A percentile compares a stretch with the other conserved stretches of the same genome.
These are phyloP conservation scores for Beauveria sp. DNA, from an alignment of 2,329 filamentous ascomycete species.

Conservation along the genomic window DNA sequence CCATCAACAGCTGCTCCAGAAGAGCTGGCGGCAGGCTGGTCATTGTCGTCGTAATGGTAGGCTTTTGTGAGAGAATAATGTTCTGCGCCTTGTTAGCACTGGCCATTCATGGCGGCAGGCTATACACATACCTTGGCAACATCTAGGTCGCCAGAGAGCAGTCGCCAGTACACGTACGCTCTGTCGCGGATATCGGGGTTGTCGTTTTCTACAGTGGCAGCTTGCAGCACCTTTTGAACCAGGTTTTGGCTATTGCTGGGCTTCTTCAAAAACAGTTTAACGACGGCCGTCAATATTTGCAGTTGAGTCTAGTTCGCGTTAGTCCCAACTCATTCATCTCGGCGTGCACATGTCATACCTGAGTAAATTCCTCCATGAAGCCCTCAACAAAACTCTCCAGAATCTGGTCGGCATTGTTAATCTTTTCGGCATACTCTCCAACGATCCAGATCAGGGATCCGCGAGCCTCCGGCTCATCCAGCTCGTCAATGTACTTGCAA, in stretches of 20 bases:
- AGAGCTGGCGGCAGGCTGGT: slow-evolving; percentile 75
- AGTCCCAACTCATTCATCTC: neutral
- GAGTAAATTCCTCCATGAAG: slow-evolving; percentile 94
- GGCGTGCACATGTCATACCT: slow-evolving; percentile 45
- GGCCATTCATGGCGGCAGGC: neutral
- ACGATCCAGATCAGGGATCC: slow-evolving; percentile 97
- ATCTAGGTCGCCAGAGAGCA: slow-evolving; percentile 85
- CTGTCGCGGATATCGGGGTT: slow-evolving; percentile 96
- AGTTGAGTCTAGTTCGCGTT: slow-evolving; percentile 66
- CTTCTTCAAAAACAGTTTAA: slow-evolving; percentile 96
- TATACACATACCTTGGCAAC: slow-evolving; percentile 63
- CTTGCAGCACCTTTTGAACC: slow-evolving; percentile 89
- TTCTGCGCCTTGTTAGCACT: slow-evolving; percentile 38
- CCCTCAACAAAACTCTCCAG: slow-evolving; percentile 83
- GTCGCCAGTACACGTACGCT: slow-evolving; percentile 96
- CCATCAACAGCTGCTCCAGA: slow-evolving; percentile 80
- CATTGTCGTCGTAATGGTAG: slow-evolving; percentile 90
- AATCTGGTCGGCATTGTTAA: slow-evolving; percentile 96
- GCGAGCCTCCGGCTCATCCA: slow-evolving; percentile 88
- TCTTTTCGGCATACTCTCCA: slow-evolving; percentile 98
- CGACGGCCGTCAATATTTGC: slow-evolving; percentile 92
- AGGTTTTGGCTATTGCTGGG: slow-evolving; percentile 84
- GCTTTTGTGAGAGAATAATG: slow-evolving; percentile 89
- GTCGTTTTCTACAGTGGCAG: slow-evolving; percentile 88
- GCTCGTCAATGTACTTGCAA: slow-evolving; percentile 92